Evolutionary conservation across 2,329 filamentous ascomycete species (phyloP).

Genomic region (Diaporthe vexans): DNA sequence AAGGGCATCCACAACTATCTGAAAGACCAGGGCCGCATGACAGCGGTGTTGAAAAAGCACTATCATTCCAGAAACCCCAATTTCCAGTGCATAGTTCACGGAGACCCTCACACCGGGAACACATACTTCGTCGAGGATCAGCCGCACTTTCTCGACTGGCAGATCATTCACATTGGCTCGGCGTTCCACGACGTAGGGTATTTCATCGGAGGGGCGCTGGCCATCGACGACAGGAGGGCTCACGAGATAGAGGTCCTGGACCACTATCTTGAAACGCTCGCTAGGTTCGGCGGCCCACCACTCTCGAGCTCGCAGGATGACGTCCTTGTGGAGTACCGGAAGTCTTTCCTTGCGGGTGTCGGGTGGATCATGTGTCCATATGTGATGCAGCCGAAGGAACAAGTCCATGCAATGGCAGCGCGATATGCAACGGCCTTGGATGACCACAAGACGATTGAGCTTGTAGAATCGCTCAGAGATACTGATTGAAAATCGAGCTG

Average conservation of each 20-base stretch:
- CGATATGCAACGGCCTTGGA: constrained; percentile 53
- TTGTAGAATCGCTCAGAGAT: constrained; percentile 17
- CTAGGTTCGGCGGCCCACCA: constrained; percentile 45
- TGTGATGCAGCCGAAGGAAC: constrained; percentile 53
- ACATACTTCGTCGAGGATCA: constrained; percentile 49
- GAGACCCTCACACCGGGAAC: constrained; percentile 54
- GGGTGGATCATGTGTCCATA: constrained; percentile 50
- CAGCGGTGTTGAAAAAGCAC: constrained; percentile 50
- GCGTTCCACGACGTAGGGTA: constrained; percentile 55
- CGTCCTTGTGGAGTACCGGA: constrained; percentile 50
- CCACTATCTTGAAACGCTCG: constrained; percentile 51
- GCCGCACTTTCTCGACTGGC: constrained; percentile 54
- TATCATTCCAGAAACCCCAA: constrained; percentile 50
- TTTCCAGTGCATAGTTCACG: constrained; percentile 53
- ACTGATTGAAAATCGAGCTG: neutral
- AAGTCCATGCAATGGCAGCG: constrained; percentile 51
- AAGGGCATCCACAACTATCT: constrained; percentile 48
- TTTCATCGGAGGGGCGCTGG: constrained; percentile 51
- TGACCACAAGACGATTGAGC: constrained; percentile 56
- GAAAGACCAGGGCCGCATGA: constrained; percentile 48
- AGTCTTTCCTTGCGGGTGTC: constrained; percentile 51
- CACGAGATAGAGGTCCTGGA: constrained; percentile 52
- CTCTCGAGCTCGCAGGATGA: constrained; percentile 49
- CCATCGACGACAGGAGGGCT: constrained; percentile 50
- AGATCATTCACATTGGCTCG: constrained; percentile 52